Evolutionary conservation across 805 yeast genomes (phyloP).

Genomic region (Tanozyma kutaoensis): DNA sequence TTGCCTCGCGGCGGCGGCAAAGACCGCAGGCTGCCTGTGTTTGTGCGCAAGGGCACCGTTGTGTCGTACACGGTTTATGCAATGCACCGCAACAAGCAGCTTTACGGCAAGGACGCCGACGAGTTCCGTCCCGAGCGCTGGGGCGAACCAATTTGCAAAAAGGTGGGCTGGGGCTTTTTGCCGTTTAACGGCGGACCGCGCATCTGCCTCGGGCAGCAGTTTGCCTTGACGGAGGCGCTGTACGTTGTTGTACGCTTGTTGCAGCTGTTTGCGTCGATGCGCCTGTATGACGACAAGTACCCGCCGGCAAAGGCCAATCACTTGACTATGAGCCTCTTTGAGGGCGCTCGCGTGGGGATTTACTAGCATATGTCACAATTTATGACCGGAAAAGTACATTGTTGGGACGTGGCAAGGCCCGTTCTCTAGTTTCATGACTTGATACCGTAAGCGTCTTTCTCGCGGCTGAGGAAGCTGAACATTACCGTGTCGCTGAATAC

Average conservation of each 20-base stretch:
- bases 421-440: too few relatives aligned
- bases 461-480: too few relatives aligned
- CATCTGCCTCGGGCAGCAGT: constrained; percentile 12
- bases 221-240: constrained; percentile 10
- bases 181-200: constrained; percentile 13
- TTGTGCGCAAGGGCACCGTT: background rate
- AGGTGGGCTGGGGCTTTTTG: constrained; percentile 10
- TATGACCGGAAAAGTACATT: too few relatives aligned
- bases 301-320: constrained; percentile 6
- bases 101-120: background rate
- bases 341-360: constrained; percentile 6
- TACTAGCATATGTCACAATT: too few relatives aligned
- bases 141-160: constrained; percentile 2
- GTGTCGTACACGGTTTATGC: background rate
- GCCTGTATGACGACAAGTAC: constrained; percentile 3
- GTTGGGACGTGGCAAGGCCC: too few relatives aligned
- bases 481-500: too few relatives aligned
- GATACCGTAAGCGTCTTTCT: too few relatives aligned
- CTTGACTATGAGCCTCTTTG: constrained; percentile 6
- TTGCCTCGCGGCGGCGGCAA: constrained; percentile 39
- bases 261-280: constrained; percentile 5
- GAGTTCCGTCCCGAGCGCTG: background rate
- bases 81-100: background rate
- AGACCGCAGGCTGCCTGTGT: constrained; percentile 21
- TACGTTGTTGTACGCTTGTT: constrained; percentile 8